Conservation (phyloP, 345 rosid species). For the Citrus trifoliata region DNA sequence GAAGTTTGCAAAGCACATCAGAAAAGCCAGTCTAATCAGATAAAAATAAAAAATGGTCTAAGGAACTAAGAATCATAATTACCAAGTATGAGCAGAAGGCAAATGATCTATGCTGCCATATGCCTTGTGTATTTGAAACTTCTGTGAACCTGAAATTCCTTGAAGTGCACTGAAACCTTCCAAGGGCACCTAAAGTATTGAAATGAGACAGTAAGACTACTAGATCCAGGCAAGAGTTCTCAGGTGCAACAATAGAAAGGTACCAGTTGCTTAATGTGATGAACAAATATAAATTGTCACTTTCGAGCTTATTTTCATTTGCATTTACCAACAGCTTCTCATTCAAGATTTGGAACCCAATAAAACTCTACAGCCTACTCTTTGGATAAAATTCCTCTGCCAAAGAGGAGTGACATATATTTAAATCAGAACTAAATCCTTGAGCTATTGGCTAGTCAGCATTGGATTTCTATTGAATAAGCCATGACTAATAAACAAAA, state of each 20-base stretch:
- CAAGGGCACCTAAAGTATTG: slow-evolving; percentile 67
- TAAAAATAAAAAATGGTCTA: neutral
- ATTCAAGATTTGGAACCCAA: neutral
- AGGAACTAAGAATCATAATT: slow-evolving; percentile 19
- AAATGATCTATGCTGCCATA: slow-evolving; percentile 89
- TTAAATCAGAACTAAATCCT: neutral
- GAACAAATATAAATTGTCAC: neutral
- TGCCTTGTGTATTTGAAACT: slow-evolving; percentile 98
- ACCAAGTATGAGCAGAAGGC: slow-evolving; percentile 99
- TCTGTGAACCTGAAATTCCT: slow-evolving; percentile 94
- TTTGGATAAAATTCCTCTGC: neutral
- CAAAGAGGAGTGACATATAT: neutral
- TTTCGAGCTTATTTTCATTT: neutral
- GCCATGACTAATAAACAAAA: neutral
- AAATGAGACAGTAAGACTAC: neutral
- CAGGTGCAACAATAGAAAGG: neutral
- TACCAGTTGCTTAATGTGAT: too few relatives aligned
- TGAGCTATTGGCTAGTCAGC: neutral
- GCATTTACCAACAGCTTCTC: neutral
- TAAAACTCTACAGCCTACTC: neutral
- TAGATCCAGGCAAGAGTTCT: neutral
- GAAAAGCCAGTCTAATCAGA: neutral
- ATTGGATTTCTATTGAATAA: neutral
- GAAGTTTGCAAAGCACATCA: neutral
- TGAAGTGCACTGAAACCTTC: slow-evolving; percentile 97